Percentiles rank a stretch among this genome's conserved stretches.
Conservation (phyloP, 2,329 filamentous ascomycete species). For the Escovopsis sp. region DNA sequence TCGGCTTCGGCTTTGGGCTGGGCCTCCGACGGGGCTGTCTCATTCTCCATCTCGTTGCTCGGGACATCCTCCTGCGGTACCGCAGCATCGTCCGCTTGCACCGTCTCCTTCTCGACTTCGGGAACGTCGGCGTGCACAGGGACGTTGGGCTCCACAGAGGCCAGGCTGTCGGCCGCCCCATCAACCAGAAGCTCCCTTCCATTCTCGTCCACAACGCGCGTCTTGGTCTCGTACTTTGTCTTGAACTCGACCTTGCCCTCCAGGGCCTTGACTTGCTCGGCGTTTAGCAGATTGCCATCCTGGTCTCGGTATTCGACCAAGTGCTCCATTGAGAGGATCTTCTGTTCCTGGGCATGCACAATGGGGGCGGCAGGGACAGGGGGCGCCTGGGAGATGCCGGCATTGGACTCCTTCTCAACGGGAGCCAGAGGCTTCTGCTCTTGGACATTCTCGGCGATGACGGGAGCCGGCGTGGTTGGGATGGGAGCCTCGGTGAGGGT, state of each 20-base stretch:
- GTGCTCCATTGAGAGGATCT: conserved; percentile 50
- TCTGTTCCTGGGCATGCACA: conserved; percentile 27
- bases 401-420: conserved; percentile 12
- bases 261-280: conserved; percentile 68
- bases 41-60: conserved; percentile 44
- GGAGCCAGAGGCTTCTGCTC: conserved; percentile 14
- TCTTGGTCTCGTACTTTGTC: conserved; percentile 91
- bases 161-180: conserved; percentile 25
- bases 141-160: conserved; percentile 46
- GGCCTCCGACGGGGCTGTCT: conserved; percentile 39
- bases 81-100: conserved; percentile 24
- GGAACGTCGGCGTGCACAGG: too few species aligned
- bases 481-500: conserved; percentile 12
- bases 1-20: conserved; percentile 26
- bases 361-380: conserved; percentile 8
- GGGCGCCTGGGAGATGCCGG: conserved; percentile 33
- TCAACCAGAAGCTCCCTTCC: conserved; percentile 58
- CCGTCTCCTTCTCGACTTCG: conserved; percentile 44
- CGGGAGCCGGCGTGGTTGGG: conserved; percentile 10
- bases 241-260: conserved; percentile 91
- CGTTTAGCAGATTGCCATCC: conserved; percentile 74
- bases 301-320: conserved; percentile 90
- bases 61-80: conserved; percentile 28
- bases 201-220: conserved; percentile 61
- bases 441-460: conserved; percentile 7